Base-by-base conservation (phyloP, 257 asterid species). In the Rauvolfia tetraphylla region DNA sequence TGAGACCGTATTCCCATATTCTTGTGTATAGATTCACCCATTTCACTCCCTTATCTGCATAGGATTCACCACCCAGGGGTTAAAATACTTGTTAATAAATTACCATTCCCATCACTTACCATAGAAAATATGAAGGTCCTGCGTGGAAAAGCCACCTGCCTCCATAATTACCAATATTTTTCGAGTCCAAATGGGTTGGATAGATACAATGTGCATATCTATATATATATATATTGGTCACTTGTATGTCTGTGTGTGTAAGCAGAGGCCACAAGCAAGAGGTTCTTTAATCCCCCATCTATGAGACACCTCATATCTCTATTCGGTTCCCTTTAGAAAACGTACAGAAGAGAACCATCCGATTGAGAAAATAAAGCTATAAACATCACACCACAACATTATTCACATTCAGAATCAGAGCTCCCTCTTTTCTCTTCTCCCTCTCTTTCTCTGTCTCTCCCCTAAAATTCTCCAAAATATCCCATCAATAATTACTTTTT, bases 271-370 rank as follows among this genome's bases (percentile, higher is more conserved):
- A 79, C 65, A 65, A 29, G 59, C 41, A 54, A 46, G 33, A 25
- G 34, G 72, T 17, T 42, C 25, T 54, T 51, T 42, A 46, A 58
- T 29, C 49, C 36, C 36, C 46, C 29, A 39, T 29, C 33, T 25
- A 39, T 54, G 77, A 51, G 93, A 89, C 96, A 87, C 88, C 88
- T 89, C 91, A 88, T 85, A 85, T 63, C 77, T 11, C 56, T 17
- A 44, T 74, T 79, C 69, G 76, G 80, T 78, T 72, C 80, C 83
- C 61, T 83, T 62, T 69, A 34, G 76, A 81, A 79, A 73, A 82
- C 85, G 87, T 80, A 68, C 57, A 75, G 82, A 66, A 75, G 83
- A 73, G 53, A 78, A 61, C 70, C 48, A 70, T 80, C 87, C 82
- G 68, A 82, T 51, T 42, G 81, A 88, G 89, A 87, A 84, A 88